Conservation (phyloP, 805 yeast species). For the Gaillardinia entomophila region DNA sequence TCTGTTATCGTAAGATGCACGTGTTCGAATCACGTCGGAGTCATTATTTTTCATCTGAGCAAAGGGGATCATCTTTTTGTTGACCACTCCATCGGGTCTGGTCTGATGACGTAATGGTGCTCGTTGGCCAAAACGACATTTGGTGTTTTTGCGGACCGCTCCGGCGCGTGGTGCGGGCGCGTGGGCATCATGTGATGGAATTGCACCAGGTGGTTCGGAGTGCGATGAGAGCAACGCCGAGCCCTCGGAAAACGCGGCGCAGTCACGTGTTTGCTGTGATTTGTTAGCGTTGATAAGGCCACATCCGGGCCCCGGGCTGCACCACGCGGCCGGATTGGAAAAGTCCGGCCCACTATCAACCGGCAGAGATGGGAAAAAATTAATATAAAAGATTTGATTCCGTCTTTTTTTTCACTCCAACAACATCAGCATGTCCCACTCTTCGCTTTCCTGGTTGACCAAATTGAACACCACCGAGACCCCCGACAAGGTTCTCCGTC, state of each 20-base stretch:
- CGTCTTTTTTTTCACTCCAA: not conserved
- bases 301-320: too few relatives aligned
- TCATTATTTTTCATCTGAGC: not conserved
- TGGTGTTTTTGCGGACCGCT: not conserved
- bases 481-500: slow-evolving; percentile 78
- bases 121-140: not conserved
- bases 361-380: slow-evolving; percentile 6
- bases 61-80: too few relatives aligned
- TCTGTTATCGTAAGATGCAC: not conserved
- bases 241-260: not conserved
- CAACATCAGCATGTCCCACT: slow-evolving; percentile 28
- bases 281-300: too few relatives aligned
- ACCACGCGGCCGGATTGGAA: not conserved
- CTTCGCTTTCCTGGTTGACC: slow-evolving; percentile 74
- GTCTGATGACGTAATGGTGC: not conserved
- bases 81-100: not conserved
- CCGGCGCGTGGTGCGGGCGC: not conserved
- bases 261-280: not conserved
- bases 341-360: slow-evolving; percentile 24
- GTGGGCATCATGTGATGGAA: not conserved
- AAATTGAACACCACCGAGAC: slow-evolving; percentile 65
- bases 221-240: not conserved
- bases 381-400: slow-evolving; percentile 6
- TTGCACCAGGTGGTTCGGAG: not conserved
- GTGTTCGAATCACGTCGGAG: not conserved